Evolutionary conservation across 2,329 filamentous ascomycete genomes (phyloP), one percentile per base, ranked within the genome.

Genomic region (Talaromyces marneffei): DNA sequence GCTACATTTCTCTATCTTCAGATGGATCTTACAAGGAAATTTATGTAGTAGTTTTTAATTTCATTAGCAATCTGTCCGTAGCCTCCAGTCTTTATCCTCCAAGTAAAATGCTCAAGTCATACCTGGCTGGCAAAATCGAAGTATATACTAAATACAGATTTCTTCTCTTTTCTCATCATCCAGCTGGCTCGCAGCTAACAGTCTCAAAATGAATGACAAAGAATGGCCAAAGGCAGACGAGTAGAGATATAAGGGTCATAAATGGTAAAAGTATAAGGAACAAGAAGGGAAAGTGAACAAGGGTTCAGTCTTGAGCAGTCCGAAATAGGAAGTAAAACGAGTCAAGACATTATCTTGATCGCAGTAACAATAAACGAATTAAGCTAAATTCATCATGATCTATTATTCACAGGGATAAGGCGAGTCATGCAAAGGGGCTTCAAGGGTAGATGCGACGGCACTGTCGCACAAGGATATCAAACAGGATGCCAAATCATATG

Each of bases 381-480:
- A 27, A 10, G 10, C 16, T 59, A 10, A 52, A 23, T 59, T 33
- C 48, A 40, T 31, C 33, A 40, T 59, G 23, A 59, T 59, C 44
- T 59, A 59, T 42, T 40, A 59, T 59, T 59, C 48, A 59, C 44
- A 52, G 23, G 35, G 52, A 20, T 55, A 39, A 48, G 35, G 44
- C 50, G 27, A 54, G 55, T 46, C n/a, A 61, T 58, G 60, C 44
- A 53, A 44, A 37, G 23, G 33, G 42, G 42, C 12, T 48, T 59
- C 31, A 52, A 50, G 25, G 29, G 14, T 27, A 8, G 56, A 57
- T 57, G 56, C 40, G 44, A 48, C 23, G 16, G 33, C 42, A 37
- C 20, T 35, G 46, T 44, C 46, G 37, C 48, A 59, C 18, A 57
- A 59, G 55, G 60, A 62, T 53, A 59, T 58, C 60, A 59, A 39